phyloP scores from a whole-genome alignment of 169 alveolate species.

The Plasmodium vinckei region DNA sequence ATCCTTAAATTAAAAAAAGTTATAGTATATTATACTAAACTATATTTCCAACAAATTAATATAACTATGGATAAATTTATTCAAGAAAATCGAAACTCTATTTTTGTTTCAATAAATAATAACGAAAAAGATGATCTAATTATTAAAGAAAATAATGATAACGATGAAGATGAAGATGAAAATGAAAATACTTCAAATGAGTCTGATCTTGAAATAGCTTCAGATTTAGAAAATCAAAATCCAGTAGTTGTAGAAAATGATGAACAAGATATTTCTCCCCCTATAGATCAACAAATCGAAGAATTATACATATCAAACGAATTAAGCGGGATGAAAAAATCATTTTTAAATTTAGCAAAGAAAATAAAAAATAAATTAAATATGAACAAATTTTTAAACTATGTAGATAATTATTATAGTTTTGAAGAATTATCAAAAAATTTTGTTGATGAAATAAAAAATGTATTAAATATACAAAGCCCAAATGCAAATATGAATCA shows the following conservation, averaged over 20 bases:
- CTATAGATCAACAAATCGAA: background rate
- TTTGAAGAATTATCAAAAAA: slow-evolving; percentile 68
- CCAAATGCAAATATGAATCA: slow-evolving; percentile 56
- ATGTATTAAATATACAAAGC: slow-evolving; percentile 56
- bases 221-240: background rate
- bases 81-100: slow-evolving; percentile 14
- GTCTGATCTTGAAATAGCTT: background rate
- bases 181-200: background rate
- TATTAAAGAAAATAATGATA: background rate
- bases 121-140: background rate
- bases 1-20: slow-evolving; percentile 41
- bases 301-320: background rate
- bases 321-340: slow-evolving; percentile 12
- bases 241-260: background rate
- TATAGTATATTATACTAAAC: slow-evolving; percentile 48
- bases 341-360: background rate
- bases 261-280: background rate
- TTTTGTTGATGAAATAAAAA: slow-evolving; percentile 38
- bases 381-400: slow-evolving; percentile 21
- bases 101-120: background rate
- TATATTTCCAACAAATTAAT: slow-evolving; percentile 68
- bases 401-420: slow-evolving; percentile 32
- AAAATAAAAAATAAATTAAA: slow-evolving; percentile 23
- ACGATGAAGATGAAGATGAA: background rate
- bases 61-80: slow-evolving; percentile 66